phyloP scores from a whole-genome alignment of 345 rosid genomes.

The Hibiscus trionum region DNA sequence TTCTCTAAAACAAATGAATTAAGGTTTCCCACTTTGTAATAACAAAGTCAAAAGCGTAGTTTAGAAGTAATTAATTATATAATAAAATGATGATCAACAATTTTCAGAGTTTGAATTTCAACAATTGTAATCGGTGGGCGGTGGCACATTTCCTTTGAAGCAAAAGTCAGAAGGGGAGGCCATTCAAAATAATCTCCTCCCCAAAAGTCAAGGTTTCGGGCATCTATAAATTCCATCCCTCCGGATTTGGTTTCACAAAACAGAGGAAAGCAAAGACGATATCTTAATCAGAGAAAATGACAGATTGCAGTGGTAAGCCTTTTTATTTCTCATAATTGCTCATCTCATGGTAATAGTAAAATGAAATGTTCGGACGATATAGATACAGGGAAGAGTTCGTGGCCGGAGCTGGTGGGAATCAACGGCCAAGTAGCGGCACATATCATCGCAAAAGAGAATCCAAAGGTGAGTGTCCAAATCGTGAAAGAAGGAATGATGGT shows the following conservation, averaged over 20 bases:
- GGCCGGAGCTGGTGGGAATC: slow-evolving; percentile 39
- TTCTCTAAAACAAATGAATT: too few species aligned
- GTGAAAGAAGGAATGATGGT: slow-evolving; percentile 30
- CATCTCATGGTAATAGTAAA: background rate
- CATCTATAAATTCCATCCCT: background rate
- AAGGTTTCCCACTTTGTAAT: too few species aligned
- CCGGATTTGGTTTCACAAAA: background rate
- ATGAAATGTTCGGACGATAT: background rate
- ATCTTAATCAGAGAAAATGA: background rate
- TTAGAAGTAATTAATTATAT: too few species aligned
- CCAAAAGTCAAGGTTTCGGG: background rate
- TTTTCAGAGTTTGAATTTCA: too few species aligned
- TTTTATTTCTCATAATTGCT: background rate
- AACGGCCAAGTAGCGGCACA: background rate
- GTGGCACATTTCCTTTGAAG: too few species aligned
- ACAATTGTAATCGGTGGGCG: too few species aligned
- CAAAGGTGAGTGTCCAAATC: slow-evolving; percentile 21
- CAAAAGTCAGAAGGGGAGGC: background rate
- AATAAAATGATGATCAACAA: too few species aligned
- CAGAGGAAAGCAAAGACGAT: background rate
- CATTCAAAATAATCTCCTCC: background rate
- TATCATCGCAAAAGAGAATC: slow-evolving; percentile 28
- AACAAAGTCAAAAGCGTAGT: too few species aligned
- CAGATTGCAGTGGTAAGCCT: background rate
- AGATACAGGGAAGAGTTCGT: slow-evolving; percentile 22